Evolutionary conservation across 352 stramenopile species (phyloP).

Genomic region (Albugo laibachii): DNA sequence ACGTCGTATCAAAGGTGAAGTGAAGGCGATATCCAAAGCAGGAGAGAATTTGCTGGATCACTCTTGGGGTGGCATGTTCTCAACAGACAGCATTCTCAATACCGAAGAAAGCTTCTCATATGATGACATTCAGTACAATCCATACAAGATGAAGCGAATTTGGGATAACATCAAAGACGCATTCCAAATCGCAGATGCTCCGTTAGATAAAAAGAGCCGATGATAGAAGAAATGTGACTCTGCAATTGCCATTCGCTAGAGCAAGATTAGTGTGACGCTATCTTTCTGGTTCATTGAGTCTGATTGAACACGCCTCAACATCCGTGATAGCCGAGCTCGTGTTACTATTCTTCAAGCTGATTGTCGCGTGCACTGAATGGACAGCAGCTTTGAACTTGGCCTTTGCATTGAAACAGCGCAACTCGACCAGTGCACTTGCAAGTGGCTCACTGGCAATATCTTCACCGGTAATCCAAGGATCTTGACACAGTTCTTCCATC

Average conservation of each 20-base stretch:
- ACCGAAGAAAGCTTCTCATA: conserved; percentile 41
- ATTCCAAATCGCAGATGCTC: conserved; percentile 11
- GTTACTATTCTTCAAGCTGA: conserved; percentile 47
- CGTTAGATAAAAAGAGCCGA: background rate
- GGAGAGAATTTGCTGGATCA: conserved; percentile 35
- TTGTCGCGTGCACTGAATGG: conserved; percentile 56
- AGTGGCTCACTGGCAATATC: conserved; percentile 56
- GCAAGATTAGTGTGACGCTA: background rate
- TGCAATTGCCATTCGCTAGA: too few species aligned
- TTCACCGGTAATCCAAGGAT: conserved; percentile 50
- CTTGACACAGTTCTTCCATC: conserved; percentile 31
- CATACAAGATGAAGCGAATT: conserved; percentile 44
- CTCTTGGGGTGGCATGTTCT: conserved; percentile 58
- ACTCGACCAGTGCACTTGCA: conserved; percentile 46
- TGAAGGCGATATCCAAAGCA: conserved; percentile 4
- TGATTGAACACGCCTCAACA: background rate
- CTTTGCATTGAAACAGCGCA: conserved; percentile 60
- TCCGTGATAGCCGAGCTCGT: background rate
- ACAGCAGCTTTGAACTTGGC: conserved; percentile 74
- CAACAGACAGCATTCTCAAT: conserved; percentile 48
- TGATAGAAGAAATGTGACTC: background rate
- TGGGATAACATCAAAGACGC: conserved; percentile 38
- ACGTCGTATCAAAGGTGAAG: background rate
- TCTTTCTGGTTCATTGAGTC: background rate
- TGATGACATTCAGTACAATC: conserved; percentile 60